Conservation (phyloP, 352 stramenopile genomes). For the Globisporangium iwayamae region DNA sequence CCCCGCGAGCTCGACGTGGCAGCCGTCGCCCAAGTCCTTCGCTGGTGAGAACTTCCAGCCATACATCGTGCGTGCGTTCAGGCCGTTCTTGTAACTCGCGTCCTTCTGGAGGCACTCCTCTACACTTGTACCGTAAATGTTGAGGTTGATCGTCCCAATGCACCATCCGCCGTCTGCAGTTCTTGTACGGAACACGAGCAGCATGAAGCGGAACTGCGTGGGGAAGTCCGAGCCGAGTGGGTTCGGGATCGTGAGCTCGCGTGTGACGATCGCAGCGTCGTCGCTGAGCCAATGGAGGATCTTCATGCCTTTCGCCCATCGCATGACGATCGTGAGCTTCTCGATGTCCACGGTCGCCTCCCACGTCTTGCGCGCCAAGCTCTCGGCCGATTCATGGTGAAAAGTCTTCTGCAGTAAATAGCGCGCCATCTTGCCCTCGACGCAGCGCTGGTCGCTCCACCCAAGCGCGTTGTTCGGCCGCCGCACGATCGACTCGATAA, state of each 20-base stretch:
- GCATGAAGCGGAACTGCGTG: slow-evolving; percentile 24
- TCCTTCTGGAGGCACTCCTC: slow-evolving; percentile 23
- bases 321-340: slow-evolving; percentile 26
- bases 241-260: slow-evolving; percentile 26
- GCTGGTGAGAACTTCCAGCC: slow-evolving; percentile 21
- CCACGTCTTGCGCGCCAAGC: slow-evolving; percentile 31
- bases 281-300: slow-evolving; percentile 30
- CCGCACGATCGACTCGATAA: slow-evolving; percentile 24
- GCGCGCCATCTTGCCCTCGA: slow-evolving; percentile 24
- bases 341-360: slow-evolving; percentile 19
- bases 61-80: slow-evolving; percentile 27
- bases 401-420: slow-evolving; percentile 41
- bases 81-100: slow-evolving; percentile 14
- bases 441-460: slow-evolving; percentile 33
- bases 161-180: slow-evolving; percentile 14
- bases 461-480: slow-evolving; percentile 29
- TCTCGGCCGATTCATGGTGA: slow-evolving; percentile 13
- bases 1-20: slow-evolving; percentile 23
- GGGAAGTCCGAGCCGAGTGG: slow-evolving; percentile 7
- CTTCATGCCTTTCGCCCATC: slow-evolving; percentile 39
- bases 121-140: slow-evolving; percentile 21
- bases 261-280: slow-evolving; percentile 20
- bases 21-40: slow-evolving; percentile 7
- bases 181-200: slow-evolving; percentile 19
- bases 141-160: slow-evolving; percentile 27